Evolutionary conservation across 208 protist genomes (phyloP).

Genomic region (Trypanosoma rangeli): DNA sequence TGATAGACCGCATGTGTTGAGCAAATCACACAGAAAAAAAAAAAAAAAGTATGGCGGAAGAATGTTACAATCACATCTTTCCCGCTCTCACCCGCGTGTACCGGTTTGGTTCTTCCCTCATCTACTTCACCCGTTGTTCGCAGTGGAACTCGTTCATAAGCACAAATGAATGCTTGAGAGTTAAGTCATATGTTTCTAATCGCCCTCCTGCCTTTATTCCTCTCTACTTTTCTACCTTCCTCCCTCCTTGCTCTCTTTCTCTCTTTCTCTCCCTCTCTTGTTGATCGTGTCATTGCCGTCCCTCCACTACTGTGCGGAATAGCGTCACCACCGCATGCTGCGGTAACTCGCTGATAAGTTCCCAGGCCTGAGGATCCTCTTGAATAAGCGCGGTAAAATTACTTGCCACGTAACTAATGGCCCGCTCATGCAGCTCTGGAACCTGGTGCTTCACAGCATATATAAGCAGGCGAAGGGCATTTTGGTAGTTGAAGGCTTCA

Average conservation of each 20-base stretch:
- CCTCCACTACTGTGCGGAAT: constrained; percentile 78
- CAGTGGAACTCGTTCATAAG: too few relatives aligned
- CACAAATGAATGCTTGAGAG: too few relatives aligned
- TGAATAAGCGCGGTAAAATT: constrained; percentile 68
- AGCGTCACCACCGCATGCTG: constrained; percentile 72
- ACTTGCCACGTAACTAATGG: constrained; percentile 60
- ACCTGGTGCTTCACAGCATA: constrained; percentile 86
- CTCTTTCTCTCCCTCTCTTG: constrained; percentile 6
- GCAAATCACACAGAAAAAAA: not conserved
- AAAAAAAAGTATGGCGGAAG: not conserved
- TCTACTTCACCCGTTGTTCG: too few relatives aligned
- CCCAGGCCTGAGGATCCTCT: constrained; percentile 83
- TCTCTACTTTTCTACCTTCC: not conserved
- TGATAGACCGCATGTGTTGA: not conserved
- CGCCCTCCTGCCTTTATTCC: not conserved
- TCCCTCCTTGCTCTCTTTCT: not conserved
- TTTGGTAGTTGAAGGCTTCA: constrained; percentile 64
- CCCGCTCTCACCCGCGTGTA: too few relatives aligned
- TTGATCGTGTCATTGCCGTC: constrained; percentile 14
- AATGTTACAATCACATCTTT: not conserved
- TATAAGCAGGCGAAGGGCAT: constrained; percentile 79
- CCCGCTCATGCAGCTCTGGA: constrained; percentile 75
- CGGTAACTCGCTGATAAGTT: constrained; percentile 80
- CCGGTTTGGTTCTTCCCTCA: not conserved
- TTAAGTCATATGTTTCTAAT: too few relatives aligned